A percentile compares a stretch with the other conserved stretches of the same genome.
Conservation (phyloP, 352 stramenopile species). For the Pythium plurisporium region DNA sequence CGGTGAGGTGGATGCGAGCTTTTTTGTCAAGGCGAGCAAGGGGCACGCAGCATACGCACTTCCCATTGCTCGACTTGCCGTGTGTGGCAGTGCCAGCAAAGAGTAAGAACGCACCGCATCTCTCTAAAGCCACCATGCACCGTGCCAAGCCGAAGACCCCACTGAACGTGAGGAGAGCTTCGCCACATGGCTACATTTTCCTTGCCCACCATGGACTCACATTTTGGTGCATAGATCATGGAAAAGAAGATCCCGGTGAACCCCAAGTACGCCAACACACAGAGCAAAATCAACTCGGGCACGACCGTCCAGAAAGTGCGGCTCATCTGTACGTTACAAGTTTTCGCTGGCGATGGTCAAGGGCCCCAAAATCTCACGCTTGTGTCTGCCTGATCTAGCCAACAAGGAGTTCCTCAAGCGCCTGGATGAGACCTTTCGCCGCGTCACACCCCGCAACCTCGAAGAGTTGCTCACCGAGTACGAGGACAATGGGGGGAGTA, state of each 20-base stretch:
- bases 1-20: conserved; percentile 2
- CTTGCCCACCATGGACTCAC: not conserved
- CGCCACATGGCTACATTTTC: not conserved
- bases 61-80: conserved; percentile 3
- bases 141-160: conserved; percentile 64
- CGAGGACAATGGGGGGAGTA: conserved; percentile 43
- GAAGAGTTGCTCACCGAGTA: conserved; percentile 76
- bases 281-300: conserved; percentile 75
- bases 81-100: too few species aligned
- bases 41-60: not conserved
- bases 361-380: not conserved
- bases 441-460: conserved; percentile 60
- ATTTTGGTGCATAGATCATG: conserved; percentile 41
- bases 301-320: conserved; percentile 75
- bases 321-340: conserved; percentile 53
- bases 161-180: conserved; percentile 29
- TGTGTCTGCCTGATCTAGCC: conserved; percentile 25
- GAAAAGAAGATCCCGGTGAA: conserved; percentile 78
- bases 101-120: too few species aligned
- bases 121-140: conserved; percentile 52
- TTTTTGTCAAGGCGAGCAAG: not conserved
- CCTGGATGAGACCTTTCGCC: conserved; percentile 74
- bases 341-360: too few species aligned
- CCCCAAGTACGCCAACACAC: conserved; percentile 70
- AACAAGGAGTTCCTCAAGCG: conserved; percentile 79